Evolutionary conservation across 2,329 filamentous ascomycete species (phyloP).

Genomic region (Plenodomus biglobosus): DNA sequence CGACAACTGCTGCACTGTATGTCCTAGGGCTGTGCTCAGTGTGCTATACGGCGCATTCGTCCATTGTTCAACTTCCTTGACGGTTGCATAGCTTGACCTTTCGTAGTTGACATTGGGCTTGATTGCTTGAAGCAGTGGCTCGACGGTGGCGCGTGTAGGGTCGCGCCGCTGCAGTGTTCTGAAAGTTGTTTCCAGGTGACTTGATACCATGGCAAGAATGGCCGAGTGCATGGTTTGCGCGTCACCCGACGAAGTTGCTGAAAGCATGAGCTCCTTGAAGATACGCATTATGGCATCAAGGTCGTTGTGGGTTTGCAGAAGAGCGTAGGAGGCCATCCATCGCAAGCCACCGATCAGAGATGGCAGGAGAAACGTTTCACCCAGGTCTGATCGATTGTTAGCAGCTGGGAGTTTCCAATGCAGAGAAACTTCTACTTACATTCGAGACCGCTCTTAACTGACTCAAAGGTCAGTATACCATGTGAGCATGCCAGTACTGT

Average conservation of each 20-base stretch:
- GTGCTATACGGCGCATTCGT: constrained; percentile 59
- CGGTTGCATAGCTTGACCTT: constrained; percentile 63
- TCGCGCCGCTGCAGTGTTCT: constrained; percentile 67
- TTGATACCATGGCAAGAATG: constrained; percentile 71
- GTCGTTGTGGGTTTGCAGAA: constrained; percentile 64
- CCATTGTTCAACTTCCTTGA: constrained; percentile 71
- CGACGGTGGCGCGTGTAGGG: constrained; percentile 68
- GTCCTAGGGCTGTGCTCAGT: constrained; percentile 59
- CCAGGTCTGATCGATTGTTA: constrained; percentile 58
- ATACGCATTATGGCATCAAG: constrained; percentile 71
- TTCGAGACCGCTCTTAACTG: constrained; percentile 73
- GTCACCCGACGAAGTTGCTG: constrained; percentile 70
- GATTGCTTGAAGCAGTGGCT: constrained; percentile 67
- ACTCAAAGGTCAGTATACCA: constrained; percentile 67
- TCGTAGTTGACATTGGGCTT: constrained; percentile 60
- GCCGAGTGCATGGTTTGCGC: constrained; percentile 70
- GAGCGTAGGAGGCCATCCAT: constrained; percentile 71
- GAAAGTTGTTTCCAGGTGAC: constrained; percentile 67
- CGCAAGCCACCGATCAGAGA: constrained; percentile 72
- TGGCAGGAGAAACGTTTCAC: constrained; percentile 79
- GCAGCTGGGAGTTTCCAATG: neutral
- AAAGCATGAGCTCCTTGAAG: constrained; percentile 70
- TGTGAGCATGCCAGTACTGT: constrained; percentile 70
- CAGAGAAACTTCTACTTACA: constrained; percentile 57
- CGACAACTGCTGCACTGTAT: constrained; percentile 63